Percentiles rank a stretch among this genome's conserved stretches.
Evolutionary conservation across 208 protist species (phyloP).

Genomic region (Leishmania aethiopica): DNA sequence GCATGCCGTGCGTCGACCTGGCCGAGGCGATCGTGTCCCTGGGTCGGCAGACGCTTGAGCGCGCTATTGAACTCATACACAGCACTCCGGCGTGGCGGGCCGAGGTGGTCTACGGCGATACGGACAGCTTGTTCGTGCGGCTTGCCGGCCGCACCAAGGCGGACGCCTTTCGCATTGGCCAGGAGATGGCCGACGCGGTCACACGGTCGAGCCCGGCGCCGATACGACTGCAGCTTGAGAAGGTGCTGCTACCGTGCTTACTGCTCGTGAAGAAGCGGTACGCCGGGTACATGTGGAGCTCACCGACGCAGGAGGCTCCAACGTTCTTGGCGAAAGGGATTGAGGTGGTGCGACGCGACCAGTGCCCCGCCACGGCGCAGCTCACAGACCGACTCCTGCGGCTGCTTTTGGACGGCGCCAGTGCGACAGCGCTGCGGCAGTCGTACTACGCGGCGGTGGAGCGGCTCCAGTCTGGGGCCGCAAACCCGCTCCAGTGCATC

Average conservation of each 20-base stretch:
- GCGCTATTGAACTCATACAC: slow-evolving; percentile 95
- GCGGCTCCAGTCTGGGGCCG: slow-evolving; percentile 52
- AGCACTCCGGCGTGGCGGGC: slow-evolving; percentile 95
- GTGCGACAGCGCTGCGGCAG: slow-evolving; percentile 22
- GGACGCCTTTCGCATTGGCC: slow-evolving; percentile 72
- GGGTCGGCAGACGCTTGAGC: slow-evolving; percentile 98
- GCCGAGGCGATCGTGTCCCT: slow-evolving; percentile 96
- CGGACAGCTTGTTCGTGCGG: slow-evolving; percentile 99
- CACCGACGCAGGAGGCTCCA: slow-evolving; percentile 89
- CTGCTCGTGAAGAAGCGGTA: slow-evolving; percentile 99
- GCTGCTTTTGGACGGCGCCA: slow-evolving; percentile 55
- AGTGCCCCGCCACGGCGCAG: slow-evolving; percentile 90
- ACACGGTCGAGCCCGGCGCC: slow-evolving; percentile 95
- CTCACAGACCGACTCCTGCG: slow-evolving; percentile 48
- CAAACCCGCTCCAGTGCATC: slow-evolving; percentile 65
- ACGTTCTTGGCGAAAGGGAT: slow-evolving; percentile 99
- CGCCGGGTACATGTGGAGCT: slow-evolving; percentile 98
- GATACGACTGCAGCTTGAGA: slow-evolving; percentile 99
- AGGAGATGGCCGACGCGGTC: slow-evolving; percentile 82
- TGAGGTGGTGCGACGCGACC: slow-evolving; percentile 98
- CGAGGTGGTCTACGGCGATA: slow-evolving; percentile 99
- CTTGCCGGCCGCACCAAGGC: slow-evolving; percentile 51
- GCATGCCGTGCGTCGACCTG: slow-evolving; percentile 98
- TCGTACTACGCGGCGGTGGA: slow-evolving; percentile 44
- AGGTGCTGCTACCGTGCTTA: slow-evolving; percentile 99